Evolutionary conservation across 192 early-diverging fungal species (phyloP), one percentile per base, ranked within the genome.

Genomic region (Thamnidium elegans): DNA sequence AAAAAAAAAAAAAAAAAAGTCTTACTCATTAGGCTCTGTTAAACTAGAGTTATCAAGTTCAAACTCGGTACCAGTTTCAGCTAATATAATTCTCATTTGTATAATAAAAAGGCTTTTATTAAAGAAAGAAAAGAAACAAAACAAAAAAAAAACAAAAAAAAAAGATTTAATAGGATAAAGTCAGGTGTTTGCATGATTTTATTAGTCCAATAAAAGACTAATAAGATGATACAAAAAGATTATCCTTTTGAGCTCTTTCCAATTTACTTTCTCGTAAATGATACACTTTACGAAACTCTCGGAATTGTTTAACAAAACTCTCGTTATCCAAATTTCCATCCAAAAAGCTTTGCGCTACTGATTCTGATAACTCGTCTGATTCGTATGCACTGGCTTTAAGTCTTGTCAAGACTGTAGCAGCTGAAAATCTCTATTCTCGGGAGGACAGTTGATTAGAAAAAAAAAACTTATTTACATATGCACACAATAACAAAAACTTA

Each of bases 351-450:
- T 83, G 78, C 17, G 78, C 76, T 1, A 83, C 65, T 1, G 78
- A 79, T 50, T 83, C 81, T 31, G 81, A 83, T 56, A 83, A 19
- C 20, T 83, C 81, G 45, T 83, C 81, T 7, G 74, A 83, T 63
- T 83, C 81, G 39, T 72, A 58, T 11, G 68, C 78, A 55, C 73
- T 69, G 3, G 78, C 69, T 39, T 77, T 71, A n/a, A 83, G 48
- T 51, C 75, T 71, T 10, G 78, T 69, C 10, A 80, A 71, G 15
- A 83, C 66, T 7, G 76, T 78, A 17, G 77, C 62, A 30, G 76
- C 68, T 31, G 74, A 73, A 47, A 83, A 80, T 20, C 81, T 70
- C 78, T 79, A 66, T 51, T 13, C 5, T 4, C 7, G 26, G 26
- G 3, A 26, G 3, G n/a, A n/a, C n/a, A 26, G 26, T 26, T 3